Percentiles rank a stretch among this genome's conserved stretches.
These are phyloP conservation scores for Baorangia bicolor DNA, from an alignment of 768 basidiomycete genomes.

Conservation along the genomic window DNA sequence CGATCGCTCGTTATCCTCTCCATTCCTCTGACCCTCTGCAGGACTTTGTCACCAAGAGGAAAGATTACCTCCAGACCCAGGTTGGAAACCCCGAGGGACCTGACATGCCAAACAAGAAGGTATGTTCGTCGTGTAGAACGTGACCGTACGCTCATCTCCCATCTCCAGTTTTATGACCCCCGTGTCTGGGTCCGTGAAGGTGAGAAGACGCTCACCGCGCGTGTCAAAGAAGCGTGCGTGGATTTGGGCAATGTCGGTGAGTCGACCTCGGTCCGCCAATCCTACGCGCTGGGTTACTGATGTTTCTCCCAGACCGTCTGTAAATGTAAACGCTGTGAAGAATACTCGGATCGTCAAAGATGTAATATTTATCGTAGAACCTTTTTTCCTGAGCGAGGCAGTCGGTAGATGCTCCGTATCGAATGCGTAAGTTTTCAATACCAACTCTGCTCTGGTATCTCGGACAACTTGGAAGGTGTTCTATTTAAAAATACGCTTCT, in stretches of 20 bases:
- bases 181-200: slow-evolving; percentile 99
- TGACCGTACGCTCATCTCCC: background rate
- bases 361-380: slow-evolving; percentile 25
- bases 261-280: slow-evolving; percentile 19
- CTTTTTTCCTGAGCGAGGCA: background rate
- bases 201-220: slow-evolving; percentile 84
- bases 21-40: slow-evolving; percentile 26
- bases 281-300: background rate
- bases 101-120: slow-evolving; percentile 99
- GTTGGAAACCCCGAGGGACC: slow-evolving; percentile 96
- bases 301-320: slow-evolving; percentile 20
- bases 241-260: slow-evolving; percentile 77
- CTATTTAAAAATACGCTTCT: slow-evolving; percentile 5
- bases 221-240: slow-evolving; percentile 90
- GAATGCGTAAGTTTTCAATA: too few relatives aligned
- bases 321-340: slow-evolving; percentile 9
- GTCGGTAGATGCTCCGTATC: slow-evolving; percentile 1
- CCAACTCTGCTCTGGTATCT: background rate
- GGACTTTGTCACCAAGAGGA: slow-evolving; percentile 86
- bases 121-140: slow-evolving; percentile 21
- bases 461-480: background rate
- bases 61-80: slow-evolving; percentile 84
- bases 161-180: slow-evolving; percentile 78
- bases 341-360: background rate
- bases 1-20: background rate